phyloP scores from a whole-genome alignment of 768 basidiomycete genomes.

The Rhizopogon vesiculosus region DNA sequence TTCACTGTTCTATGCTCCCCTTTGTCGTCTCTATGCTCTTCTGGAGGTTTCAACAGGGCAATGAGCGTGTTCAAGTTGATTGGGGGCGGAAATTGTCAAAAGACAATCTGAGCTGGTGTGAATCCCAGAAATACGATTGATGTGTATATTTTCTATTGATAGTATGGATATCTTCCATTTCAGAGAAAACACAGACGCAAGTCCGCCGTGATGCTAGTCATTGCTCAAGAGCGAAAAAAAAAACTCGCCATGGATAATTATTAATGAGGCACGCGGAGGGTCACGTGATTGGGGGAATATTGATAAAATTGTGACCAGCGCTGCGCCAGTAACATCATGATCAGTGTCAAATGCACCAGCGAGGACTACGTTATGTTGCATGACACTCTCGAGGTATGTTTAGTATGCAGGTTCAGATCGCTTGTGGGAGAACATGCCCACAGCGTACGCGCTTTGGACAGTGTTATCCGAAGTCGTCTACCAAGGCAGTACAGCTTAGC shows the following conservation, averaged over 20 bases:
- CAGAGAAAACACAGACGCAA: not conserved
- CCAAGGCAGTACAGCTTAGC: not conserved
- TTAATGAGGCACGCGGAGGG: no score
- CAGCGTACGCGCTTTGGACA: no score
- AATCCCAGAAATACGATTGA: slow-evolving; percentile 21
- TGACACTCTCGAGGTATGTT: no score
- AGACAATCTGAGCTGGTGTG: slow-evolving; percentile 6
- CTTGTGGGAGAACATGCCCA: no score
- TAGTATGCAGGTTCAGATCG: no score
- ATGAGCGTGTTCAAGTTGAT: slow-evolving; percentile 24
- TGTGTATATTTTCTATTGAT: slow-evolving; percentile 18
- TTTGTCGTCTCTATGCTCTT: not conserved
- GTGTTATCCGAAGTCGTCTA: no score
- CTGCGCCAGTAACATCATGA: no score
- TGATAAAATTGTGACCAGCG: no score
- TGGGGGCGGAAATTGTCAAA: slow-evolving; percentile 20
- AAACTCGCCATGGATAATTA: not conserved
- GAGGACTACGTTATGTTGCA: no score
- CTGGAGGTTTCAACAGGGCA: slow-evolving; percentile 9
- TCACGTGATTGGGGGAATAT: no score
- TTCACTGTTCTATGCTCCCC: not conserved
- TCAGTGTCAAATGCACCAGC: no score
- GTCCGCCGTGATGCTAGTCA: not conserved
- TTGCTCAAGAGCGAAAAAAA: slow-evolving; percentile 7
- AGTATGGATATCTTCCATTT: slow-evolving; percentile 2